phyloP scores from a whole-genome alignment of 352 stramenopile species.

The Phytophthora tubulina region DNA sequence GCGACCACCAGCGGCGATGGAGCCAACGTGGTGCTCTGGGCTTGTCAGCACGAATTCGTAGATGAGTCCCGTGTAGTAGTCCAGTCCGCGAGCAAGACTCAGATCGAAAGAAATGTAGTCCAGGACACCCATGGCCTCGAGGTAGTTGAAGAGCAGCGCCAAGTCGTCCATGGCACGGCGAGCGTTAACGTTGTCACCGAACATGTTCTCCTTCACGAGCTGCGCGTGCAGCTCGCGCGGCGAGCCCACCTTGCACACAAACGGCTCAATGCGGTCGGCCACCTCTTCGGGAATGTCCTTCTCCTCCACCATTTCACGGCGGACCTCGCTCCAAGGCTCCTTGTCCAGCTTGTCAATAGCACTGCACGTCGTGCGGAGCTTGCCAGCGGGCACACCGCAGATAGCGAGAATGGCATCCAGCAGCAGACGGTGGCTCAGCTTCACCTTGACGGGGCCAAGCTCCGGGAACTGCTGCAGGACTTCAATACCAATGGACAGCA shows the following conservation, averaged over 20 bases:
- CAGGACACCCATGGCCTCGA: slow-evolving; percentile 97
- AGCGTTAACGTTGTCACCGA: slow-evolving; percentile 91
- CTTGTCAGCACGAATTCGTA: slow-evolving; percentile 98
- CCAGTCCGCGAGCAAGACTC: slow-evolving; percentile 96
- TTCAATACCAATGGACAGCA: slow-evolving; percentile 96
- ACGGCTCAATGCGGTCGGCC: slow-evolving; percentile 95
- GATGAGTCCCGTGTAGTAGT: slow-evolving; percentile 99
- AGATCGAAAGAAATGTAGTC: slow-evolving; percentile 97
- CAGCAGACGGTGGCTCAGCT: slow-evolving; percentile 97
- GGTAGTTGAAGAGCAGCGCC: slow-evolving; percentile 96
- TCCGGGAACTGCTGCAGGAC: slow-evolving; percentile 89
- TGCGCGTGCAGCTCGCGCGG: slow-evolving; percentile 89
- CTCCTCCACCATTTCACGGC: slow-evolving; percentile 96
- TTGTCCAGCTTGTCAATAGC: slow-evolving; percentile 99
- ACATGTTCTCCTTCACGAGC: slow-evolving; percentile 83
- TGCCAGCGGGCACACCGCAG: slow-evolving; percentile 96
- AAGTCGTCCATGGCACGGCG: slow-evolving; percentile 93
- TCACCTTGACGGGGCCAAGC: slow-evolving; percentile 95
- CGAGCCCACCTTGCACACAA: slow-evolving; percentile 93
- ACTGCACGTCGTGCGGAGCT: slow-evolving; percentile 98
- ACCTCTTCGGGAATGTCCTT: slow-evolving; percentile 94
- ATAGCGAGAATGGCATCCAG: slow-evolving; percentile 98
- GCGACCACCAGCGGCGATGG: slow-evolving; percentile 96
- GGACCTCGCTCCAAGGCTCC: slow-evolving; percentile 92
- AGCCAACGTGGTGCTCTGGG: slow-evolving; percentile 93